phyloP scores from a whole-genome alignment of 129 eudicot species.

The Helianthus tuberosus region DNA sequence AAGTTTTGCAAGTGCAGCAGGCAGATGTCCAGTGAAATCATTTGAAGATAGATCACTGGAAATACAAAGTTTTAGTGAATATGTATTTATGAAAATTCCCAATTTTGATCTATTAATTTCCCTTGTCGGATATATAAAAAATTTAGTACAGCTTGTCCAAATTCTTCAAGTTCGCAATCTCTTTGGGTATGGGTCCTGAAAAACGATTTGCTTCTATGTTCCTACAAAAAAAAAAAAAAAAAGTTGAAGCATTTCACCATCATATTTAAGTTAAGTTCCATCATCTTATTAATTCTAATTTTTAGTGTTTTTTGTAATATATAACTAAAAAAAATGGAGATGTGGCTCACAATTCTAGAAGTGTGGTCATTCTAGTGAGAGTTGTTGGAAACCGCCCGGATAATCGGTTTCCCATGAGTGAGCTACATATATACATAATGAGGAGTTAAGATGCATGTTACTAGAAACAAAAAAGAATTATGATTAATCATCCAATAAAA shows the following conservation, averaged over 20 bases:
- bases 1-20: too few relatives aligned
- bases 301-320: too few relatives aligned
- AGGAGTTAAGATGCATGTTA: neutral
- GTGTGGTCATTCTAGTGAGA: slow-evolving; percentile 62
- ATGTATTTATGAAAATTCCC: too few relatives aligned
- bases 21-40: too few relatives aligned
- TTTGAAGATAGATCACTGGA: too few relatives aligned
- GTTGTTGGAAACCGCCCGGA: slow-evolving; percentile 71
- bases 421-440: slow-evolving; percentile 47
- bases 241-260: slow-evolving; percentile 19
- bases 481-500: neutral
- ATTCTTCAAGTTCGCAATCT: too few relatives aligned
- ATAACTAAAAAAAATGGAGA: neutral
- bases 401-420: slow-evolving; percentile 78
- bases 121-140: too few relatives aligned
- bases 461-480: neutral
- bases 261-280: neutral
- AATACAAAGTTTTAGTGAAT: too few relatives aligned
- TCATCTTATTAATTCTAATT: neutral
- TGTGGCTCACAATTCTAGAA: slow-evolving; percentile 55
- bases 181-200: too few relatives aligned
- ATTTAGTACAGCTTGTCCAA: too few relatives aligned
- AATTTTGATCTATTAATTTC: too few relatives aligned
- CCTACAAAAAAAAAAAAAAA: slow-evolving; percentile 58
- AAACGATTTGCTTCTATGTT: slow-evolving; percentile 48